Base-by-base conservation (phyloP, 306 rosid genomes). In the Lathyrus aphaca region DNA sequence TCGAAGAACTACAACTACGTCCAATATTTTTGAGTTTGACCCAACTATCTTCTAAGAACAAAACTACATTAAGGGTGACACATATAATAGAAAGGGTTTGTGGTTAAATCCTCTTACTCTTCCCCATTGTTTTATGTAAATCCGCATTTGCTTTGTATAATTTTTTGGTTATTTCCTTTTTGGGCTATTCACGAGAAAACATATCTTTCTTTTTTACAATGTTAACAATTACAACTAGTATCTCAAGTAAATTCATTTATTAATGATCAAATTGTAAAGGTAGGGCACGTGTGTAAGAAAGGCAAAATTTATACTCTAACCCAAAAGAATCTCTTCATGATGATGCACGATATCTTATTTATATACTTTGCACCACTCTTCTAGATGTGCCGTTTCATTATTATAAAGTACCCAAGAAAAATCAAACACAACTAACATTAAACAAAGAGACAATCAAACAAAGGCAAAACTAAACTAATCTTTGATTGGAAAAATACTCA, bases 311-410 rank as follows among this genome's bases (percentile, higher is more conserved):
- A 27, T 27, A 21, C 63, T 27, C 40, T 1, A 56, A 56, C 30
- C 63, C 32, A 59, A 35, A 59, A n/a, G 46, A 37, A 61, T 37
- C 48, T 38, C 49, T 61, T 37, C 66, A 61, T 38, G 66, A 61
- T 61, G 48, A 19, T n/a, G 48, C 29, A 37, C 45, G 29, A 61
- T 61, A 37, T 61, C 45, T 15, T 60, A 37, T 37, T 37, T 61
- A 17, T 37, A 39, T 16, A 61, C 16, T 38, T 59, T 59, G 14
- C n/a, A 59, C 37, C 19, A 61, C 48, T 61, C 67, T 61, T 61
- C 67, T 61, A 61, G 67, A 61, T 61, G 67, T 54, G 49, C 67
- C 67, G 67, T 61, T 61, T 61, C 11, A 61, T 38, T 61, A 61
- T 38, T 10, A 61, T 16, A 61, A 61, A 50, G 32, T 61, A 61